Conservation (phyloP, 2,329 filamentous ascomycete genomes). For the Arthroderma sp. region DNA sequence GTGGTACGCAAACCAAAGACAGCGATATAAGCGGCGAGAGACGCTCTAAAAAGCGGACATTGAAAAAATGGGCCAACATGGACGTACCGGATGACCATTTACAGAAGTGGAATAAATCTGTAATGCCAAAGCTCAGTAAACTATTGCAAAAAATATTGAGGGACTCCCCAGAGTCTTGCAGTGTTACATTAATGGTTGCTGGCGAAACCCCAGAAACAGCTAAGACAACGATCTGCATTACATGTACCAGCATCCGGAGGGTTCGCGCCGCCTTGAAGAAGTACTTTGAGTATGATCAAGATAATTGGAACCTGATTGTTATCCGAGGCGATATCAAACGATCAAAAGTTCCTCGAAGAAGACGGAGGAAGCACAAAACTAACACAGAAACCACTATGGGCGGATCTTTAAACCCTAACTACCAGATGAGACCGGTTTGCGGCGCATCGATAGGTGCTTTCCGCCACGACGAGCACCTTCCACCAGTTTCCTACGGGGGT, state of each 20-base stretch:
- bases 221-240: conserved; percentile 49
- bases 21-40: conserved; percentile 17
- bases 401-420: conserved; percentile 50
- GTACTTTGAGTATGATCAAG: conserved; percentile 43
- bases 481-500: conserved; percentile 82
- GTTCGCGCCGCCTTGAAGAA: conserved; percentile 45
- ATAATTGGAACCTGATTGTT: conserved; percentile 47
- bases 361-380: conserved; percentile 25
- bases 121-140: conserved; percentile 45
- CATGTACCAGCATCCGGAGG: conserved; percentile 45
- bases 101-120: conserved; percentile 45
- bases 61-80: conserved; percentile 34
- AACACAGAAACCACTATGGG: conserved; percentile 17
- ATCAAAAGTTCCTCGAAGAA: conserved; percentile 38
- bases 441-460: conserved; percentile 91
- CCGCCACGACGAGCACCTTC: conserved; percentile 69
- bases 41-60: conserved; percentile 25
- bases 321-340: conserved; percentile 45
- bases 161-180: conserved; percentile 47
- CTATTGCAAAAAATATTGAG: conserved; percentile 46
- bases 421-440: conserved; percentile 65
- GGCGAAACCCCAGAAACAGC: conserved; percentile 45
- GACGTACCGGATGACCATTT: conserved; percentile 43
- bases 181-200: conserved; percentile 47
- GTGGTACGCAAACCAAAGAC: conserved; percentile 9